phyloP scores from a whole-genome alignment of 2,329 filamentous ascomycete genomes.

The Reticulascus tulasneorum region DNA sequence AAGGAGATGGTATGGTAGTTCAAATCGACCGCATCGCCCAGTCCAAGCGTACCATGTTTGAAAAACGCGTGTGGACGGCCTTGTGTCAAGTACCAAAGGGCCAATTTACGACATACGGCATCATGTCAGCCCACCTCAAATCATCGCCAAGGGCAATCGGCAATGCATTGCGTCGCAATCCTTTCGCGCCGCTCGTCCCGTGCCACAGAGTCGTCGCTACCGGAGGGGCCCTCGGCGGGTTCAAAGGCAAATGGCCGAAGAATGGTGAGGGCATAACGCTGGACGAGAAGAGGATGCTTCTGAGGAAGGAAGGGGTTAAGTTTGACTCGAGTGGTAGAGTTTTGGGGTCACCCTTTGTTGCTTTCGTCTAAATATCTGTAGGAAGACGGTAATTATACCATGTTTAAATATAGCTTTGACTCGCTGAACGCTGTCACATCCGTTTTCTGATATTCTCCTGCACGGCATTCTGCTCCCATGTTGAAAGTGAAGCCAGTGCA shows the following conservation, averaged over 20 bases:
- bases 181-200: conserved; percentile 76
- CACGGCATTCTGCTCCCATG: too few relatives aligned
- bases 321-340: conserved; percentile 59
- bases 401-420: too few relatives aligned
- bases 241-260: conserved; percentile 91
- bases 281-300: conserved; percentile 58
- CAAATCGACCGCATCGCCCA: conserved; percentile 42
- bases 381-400: too few relatives aligned
- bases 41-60: conserved; percentile 47
- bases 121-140: conserved; percentile 61
- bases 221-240: conserved; percentile 71
- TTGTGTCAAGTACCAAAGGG: conserved; percentile 76
- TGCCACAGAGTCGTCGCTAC: conserved; percentile 78
- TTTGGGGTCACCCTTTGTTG: conserved; percentile 50
- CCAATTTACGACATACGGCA: conserved; percentile 72
- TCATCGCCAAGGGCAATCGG: conserved; percentile 76
- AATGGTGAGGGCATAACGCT: conserved; percentile 60
- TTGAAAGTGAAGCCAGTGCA: too few relatives aligned
- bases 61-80: conserved; percentile 64
- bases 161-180: conserved; percentile 72
- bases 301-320: conserved; percentile 60
- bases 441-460: too few relatives aligned
- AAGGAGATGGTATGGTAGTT: conserved; percentile 25
- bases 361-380: conserved; percentile 29
- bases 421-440: too few relatives aligned